Percentiles rank a stretch among this genome's conserved stretches.
phyloP scores from a whole-genome alignment of 306 rosid genomes.

The Mimosa bimucronata region DNA sequence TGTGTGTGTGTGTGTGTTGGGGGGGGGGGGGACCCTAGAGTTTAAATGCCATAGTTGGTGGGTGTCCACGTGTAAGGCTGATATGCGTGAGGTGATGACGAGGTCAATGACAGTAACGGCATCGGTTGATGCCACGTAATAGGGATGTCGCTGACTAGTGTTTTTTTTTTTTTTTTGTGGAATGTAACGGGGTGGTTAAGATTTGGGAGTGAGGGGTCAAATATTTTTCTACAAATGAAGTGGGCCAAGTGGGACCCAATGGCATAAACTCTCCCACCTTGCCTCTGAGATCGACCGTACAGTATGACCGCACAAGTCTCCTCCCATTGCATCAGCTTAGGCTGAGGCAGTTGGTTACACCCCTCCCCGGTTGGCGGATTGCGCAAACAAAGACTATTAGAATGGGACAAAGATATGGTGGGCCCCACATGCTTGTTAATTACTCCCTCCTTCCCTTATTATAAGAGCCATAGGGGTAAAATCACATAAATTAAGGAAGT shows the following conservation, averaged over 20 bases:
- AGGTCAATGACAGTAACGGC: slow-evolving; percentile 9
- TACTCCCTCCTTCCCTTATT: no score
- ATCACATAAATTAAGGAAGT: no score
- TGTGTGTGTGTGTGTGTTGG: no score
- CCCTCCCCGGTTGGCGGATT: slow-evolving; percentile 28
- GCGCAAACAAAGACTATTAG: slow-evolving; percentile 21
- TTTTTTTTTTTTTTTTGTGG: no score
- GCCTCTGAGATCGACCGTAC: slow-evolving; percentile 29
- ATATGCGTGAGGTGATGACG: not conserved
- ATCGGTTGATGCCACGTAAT: slow-evolving; percentile 35
- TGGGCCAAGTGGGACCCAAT: slow-evolving; percentile 27
- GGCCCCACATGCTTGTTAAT: not conserved
- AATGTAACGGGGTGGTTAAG: slow-evolving; percentile 58
- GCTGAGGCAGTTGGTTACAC: slow-evolving; percentile 27
- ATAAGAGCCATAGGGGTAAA: no score
- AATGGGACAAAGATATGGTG: slow-evolving; percentile 50
- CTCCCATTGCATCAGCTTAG: slow-evolving; percentile 22
- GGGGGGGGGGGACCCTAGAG: slow-evolving; percentile 1
- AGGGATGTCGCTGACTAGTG: slow-evolving; percentile 17
- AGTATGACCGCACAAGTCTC: not conserved
- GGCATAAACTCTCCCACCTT: no score
- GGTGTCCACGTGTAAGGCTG: slow-evolving; percentile 1
- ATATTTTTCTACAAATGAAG: slow-evolving; percentile 42
- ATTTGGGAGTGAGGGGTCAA: slow-evolving; percentile 54
- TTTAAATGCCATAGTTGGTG: not conserved